These are phyloP conservation scores for Lagerstroemia speciosa DNA, from an alignment of 345 rosid species.

Conservation along the genomic window DNA sequence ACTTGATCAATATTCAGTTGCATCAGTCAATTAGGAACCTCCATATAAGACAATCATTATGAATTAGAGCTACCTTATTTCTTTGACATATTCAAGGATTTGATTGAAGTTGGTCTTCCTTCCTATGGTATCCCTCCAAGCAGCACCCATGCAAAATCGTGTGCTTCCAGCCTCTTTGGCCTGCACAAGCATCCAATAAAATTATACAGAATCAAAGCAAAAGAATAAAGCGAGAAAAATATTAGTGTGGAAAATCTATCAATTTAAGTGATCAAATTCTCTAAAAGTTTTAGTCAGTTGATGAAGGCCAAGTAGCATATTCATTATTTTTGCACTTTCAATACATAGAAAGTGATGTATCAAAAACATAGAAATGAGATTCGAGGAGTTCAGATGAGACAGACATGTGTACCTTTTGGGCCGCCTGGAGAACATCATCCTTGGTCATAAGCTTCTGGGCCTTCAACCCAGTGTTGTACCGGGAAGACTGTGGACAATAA, in stretches of 20 bases:
- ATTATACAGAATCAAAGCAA: not conserved
- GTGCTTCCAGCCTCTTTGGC: slow-evolving; percentile 99
- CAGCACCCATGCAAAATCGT: slow-evolving; percentile 99
- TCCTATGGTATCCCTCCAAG: slow-evolving; percentile 95
- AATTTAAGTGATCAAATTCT: not conserved
- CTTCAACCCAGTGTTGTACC: slow-evolving; percentile 74
- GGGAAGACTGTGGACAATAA: slow-evolving; percentile 92
- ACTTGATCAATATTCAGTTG: not conserved
- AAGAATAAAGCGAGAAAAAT: no score
- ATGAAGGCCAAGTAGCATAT: not conserved
- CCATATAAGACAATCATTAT: not conserved
- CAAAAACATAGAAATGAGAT: not conserved
- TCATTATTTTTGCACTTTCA: not conserved
- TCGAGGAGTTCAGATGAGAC: not conserved
- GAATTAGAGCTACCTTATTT: slow-evolving; percentile 53
- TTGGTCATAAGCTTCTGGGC: slow-evolving; percentile 78
- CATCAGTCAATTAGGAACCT: no score
- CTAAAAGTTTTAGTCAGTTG: not conserved
- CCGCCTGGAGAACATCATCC: slow-evolving; percentile 66
- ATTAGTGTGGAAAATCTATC: not conserved
- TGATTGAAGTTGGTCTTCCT: slow-evolving; percentile 85
- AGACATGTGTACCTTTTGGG: slow-evolving; percentile 57
- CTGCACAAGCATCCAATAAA: slow-evolving; percentile 27
- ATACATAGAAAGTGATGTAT: not conserved
- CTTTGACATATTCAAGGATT: slow-evolving; percentile 83